These are phyloP conservation scores for Colletotrichum filicis DNA, from an alignment of 2,329 filamentous ascomycete genomes.

Conservation along the genomic window DNA sequence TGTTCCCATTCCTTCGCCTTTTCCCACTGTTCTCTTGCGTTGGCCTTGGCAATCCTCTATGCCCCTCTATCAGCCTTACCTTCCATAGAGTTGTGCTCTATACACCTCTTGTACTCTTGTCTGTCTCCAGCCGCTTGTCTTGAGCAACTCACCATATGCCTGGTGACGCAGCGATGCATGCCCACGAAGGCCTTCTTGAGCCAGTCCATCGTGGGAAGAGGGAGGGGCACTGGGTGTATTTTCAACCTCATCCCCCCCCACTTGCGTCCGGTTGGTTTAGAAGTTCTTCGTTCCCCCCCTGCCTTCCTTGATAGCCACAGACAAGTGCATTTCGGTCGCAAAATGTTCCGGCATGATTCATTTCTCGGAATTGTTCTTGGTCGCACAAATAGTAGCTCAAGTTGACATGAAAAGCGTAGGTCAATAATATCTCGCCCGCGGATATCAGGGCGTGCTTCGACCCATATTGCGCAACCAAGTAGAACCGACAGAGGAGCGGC, in stretches of 20 bases:
- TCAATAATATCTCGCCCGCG: background rate
- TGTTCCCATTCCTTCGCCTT: background rate
- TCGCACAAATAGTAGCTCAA: background rate
- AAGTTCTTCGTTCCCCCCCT: background rate
- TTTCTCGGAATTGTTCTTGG: background rate
- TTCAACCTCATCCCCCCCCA: background rate
- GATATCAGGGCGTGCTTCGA: background rate
- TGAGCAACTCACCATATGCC: background rate
- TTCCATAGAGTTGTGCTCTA: background rate
- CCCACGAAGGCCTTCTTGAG: background rate
- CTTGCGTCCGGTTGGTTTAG: background rate
- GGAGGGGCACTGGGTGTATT: background rate
- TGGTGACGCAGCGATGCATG: background rate
- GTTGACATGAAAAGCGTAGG: background rate
- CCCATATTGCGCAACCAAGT: background rate
- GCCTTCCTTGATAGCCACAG: background rate
- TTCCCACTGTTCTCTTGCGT: background rate
- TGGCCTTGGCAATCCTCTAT: background rate
- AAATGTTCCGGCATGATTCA: background rate
- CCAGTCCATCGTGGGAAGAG: background rate
- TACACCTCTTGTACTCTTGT: background rate
- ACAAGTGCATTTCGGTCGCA: background rate
- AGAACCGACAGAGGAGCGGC: background rate
- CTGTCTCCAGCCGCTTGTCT: background rate
- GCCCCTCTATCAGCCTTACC: background rate